phyloP scores from a whole-genome alignment of 139 green algal species.

The Chlorella ohadii region DNA sequence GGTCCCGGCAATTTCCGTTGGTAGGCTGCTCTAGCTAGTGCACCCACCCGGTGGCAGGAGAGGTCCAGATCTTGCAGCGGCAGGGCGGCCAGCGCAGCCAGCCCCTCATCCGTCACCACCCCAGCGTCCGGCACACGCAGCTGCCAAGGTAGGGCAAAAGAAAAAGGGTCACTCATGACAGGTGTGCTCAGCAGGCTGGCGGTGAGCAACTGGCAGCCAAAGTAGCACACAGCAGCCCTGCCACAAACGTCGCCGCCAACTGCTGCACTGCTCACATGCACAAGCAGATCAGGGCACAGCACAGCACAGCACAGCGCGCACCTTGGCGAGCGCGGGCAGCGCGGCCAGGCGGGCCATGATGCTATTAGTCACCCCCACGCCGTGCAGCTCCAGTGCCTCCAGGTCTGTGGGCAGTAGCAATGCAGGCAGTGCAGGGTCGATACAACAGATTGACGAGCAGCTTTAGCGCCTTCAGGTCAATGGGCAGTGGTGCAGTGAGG shows the following conservation, averaged over 20 bases:
- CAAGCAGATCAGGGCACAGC: neutral
- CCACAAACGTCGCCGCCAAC: too few species aligned
- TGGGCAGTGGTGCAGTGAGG: too few species aligned
- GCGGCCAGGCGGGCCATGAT: neutral
- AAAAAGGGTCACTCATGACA: neutral
- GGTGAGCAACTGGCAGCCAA: neutral
- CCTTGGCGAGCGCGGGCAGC: neutral
- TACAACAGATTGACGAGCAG: too few species aligned
- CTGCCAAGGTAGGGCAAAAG: neutral
- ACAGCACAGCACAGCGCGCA: neutral
- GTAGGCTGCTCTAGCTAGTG: too few species aligned
- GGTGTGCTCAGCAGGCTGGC: neutral
- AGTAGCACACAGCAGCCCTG: too few species aligned
- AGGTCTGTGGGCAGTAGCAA: too few species aligned
- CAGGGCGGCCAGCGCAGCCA: neutral
- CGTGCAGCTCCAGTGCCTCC: slow-evolving; percentile 6
- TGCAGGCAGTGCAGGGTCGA: too few species aligned
- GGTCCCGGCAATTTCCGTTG: too few species aligned
- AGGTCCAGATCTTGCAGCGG: slow-evolving; percentile 15
- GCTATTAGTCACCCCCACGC: neutral
- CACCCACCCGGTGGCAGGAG: slow-evolving; percentile 3
- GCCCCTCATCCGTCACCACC: neutral
- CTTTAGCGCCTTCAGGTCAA: too few species aligned
- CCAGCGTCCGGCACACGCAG: slow-evolving; percentile 10
- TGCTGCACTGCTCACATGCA: too few species aligned